Conservation (phyloP, 768 basidiomycete genomes). For the Boletus barrowsii region DNA sequence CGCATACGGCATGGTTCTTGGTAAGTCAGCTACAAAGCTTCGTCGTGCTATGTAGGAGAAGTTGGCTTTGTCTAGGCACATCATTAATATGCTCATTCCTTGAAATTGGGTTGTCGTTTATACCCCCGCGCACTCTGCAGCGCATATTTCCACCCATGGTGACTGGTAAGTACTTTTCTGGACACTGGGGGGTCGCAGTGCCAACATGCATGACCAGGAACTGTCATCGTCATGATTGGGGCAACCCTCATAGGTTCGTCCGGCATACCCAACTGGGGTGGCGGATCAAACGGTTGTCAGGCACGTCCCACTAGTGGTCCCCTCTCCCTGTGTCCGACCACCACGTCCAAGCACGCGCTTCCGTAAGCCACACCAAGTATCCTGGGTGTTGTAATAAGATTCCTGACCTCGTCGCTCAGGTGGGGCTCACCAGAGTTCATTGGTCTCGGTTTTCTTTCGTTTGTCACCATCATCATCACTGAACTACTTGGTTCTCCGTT, state of each 20-base stretch:
- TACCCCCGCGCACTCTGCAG: constrained; percentile 60
- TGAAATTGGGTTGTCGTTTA: constrained; percentile 76
- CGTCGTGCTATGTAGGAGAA: not conserved
- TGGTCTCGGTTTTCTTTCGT: constrained; percentile 83
- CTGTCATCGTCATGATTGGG: constrained; percentile 79
- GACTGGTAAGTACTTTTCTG: constrained; percentile 44
- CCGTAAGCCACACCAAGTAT: constrained; percentile 38
- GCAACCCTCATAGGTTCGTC: constrained; percentile 71
- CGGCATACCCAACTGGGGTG: constrained; percentile 80
- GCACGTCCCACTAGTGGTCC: constrained; percentile 59
- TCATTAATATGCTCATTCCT: constrained; percentile 75
- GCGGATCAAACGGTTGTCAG: constrained; percentile 73
- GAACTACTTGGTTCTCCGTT: constrained; percentile 86
- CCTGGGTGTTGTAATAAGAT: not conserved
- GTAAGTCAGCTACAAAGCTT: constrained; percentile 31
- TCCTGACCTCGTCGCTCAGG: constrained; percentile 26
- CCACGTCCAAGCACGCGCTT: constrained; percentile 64
- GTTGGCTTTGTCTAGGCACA: constrained; percentile 46
- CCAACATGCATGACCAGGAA: constrained; percentile 40
- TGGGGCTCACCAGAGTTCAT: constrained; percentile 86
- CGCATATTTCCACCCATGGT: constrained; percentile 78
- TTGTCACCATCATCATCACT: constrained; percentile 69
- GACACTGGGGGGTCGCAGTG: not conserved
- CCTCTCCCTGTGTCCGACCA: constrained; percentile 71
- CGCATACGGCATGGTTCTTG: constrained; percentile 75